Percentiles rank a stretch among this genome's conserved stretches.
Conservation (phyloP, 2,329 filamentous ascomycete species). For the Arthrocladium fulminans region DNA sequence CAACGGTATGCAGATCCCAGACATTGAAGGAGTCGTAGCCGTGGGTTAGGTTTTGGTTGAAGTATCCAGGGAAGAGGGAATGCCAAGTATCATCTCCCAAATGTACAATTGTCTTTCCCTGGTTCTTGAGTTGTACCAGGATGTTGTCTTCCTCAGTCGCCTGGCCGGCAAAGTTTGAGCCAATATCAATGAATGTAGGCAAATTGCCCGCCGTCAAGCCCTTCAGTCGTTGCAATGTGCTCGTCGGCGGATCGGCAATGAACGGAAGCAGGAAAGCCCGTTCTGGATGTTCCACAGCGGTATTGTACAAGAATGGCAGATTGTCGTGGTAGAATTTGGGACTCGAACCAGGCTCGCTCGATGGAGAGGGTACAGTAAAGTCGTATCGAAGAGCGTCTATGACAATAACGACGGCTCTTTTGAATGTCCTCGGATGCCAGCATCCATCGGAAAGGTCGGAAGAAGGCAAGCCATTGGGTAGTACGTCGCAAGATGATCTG, state of each 20-base stretch:
- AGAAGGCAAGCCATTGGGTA: constrained; percentile 45
- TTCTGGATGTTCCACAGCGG: constrained; percentile 60
- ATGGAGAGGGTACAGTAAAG: constrained; percentile 72
- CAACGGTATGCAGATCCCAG: constrained; percentile 93
- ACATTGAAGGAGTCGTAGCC: constrained; percentile 98
- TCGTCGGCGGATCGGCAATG: constrained; percentile 92
- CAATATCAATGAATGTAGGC: constrained; percentile 87
- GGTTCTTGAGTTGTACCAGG: constrained; percentile 53
- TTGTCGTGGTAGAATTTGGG: constrained; percentile 73
- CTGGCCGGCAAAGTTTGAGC: constrained; percentile 90
- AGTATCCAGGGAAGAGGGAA: constrained; percentile 84
- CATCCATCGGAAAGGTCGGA: constrained; percentile 57
- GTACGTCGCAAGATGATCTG: constrained; percentile 59
- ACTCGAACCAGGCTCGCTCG: constrained; percentile 34
- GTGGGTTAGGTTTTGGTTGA: constrained; percentile 73
- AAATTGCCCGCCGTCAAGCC: constrained; percentile 90
- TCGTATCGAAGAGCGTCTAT: constrained; percentile 95
- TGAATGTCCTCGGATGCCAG: constrained; percentile 92
- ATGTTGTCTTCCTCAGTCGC: constrained; percentile 90
- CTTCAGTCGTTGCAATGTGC: constrained; percentile 85
- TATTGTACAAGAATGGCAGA: constrained; percentile 78
- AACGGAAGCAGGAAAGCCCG: constrained; percentile 89
- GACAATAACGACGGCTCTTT: constrained; percentile 81
- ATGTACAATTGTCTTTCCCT: constrained; percentile 74
- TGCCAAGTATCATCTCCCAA: constrained; percentile 98